These are phyloP conservation scores for Byssoonygena ceratinophila DNA, from an alignment of 2,329 filamentous ascomycete genomes.

Conservation along the genomic window DNA sequence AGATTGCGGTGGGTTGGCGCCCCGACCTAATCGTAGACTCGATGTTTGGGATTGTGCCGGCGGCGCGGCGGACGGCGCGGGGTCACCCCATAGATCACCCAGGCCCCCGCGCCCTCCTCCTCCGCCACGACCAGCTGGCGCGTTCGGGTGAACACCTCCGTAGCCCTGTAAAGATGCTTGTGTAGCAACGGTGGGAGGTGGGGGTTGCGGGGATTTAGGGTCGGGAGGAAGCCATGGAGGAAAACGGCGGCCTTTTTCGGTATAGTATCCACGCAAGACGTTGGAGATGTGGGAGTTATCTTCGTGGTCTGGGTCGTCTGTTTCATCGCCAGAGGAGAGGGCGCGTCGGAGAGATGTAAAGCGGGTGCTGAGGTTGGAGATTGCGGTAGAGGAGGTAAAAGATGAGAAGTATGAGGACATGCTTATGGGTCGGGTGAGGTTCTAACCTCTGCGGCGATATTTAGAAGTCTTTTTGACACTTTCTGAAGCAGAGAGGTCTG, in stretches of 20 bases:
- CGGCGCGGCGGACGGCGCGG: constrained; percentile 24
- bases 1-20: constrained; percentile 7
- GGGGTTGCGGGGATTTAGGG: constrained; percentile 51
- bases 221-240: constrained; percentile 84
- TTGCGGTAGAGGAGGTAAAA: constrained; percentile 33
- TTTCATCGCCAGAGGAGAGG: constrained; percentile 34
- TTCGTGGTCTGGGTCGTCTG: constrained; percentile 43
- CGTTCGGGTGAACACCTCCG: constrained; percentile 19
- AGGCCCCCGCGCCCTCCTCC: constrained; percentile 39
- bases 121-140: constrained; percentile 30
- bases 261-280: constrained; percentile 85
- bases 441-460: not conserved
- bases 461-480: too few species aligned
- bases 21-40: constrained; percentile 31
- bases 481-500: not conserved
- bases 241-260: constrained; percentile 69
- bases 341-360: constrained; percentile 48
- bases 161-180: constrained; percentile 43
- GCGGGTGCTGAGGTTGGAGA: constrained; percentile 46
- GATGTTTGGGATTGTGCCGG: constrained; percentile 26
- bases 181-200: constrained; percentile 40
- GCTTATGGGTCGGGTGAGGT: constrained; percentile 19
- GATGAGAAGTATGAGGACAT: constrained; percentile 79
- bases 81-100: constrained; percentile 50
- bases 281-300: constrained; percentile 94